These are phyloP conservation scores for Chimonanthus salicifolius DNA, from an alignment of 164 flowering plant species.

Conservation along the genomic window DNA sequence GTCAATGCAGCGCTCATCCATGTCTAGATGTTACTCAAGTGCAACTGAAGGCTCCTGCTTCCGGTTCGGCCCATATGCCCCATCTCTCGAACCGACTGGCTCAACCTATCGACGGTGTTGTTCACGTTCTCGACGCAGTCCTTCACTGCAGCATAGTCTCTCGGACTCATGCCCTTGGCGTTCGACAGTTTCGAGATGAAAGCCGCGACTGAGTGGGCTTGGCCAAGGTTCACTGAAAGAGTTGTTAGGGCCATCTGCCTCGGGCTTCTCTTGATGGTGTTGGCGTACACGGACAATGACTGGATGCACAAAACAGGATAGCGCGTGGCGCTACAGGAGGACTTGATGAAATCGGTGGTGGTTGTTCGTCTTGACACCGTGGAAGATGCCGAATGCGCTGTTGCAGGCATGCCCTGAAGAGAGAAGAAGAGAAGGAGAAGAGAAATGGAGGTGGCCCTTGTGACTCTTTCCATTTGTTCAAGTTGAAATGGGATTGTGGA, in stretches of 20 bases:
- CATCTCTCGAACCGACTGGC: background rate
- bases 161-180: conserved; percentile 7
- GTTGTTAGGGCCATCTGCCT: too few relatives aligned
- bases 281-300: too few relatives aligned
- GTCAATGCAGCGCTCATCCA: conserved; percentile 8
- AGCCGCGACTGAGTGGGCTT: too few relatives aligned
- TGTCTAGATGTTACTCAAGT: conserved; percentile 28
- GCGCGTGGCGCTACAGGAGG: background rate
- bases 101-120: too few relatives aligned
- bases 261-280: too few relatives aligned
- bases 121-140: too few relatives aligned
- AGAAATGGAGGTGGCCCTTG: too few relatives aligned
- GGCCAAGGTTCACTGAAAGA: too few relatives aligned
- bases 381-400: background rate
- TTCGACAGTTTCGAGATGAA: conserved; percentile 15
- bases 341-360: background rate
- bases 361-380: background rate
- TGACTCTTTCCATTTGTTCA: too few relatives aligned
- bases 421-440: conserved; percentile 1
- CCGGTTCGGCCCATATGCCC: conserved; percentile 13
- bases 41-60: conserved; percentile 15
- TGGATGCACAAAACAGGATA: too few relatives aligned
- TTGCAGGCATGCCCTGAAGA: background rate
- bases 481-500: too few relatives aligned
- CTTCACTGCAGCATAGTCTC: too few relatives aligned